A percentile compares a stretch with the other conserved stretches of the same genome.
Evolutionary conservation across 2,329 filamentous ascomycete genomes (phyloP).

Genomic region (Cladosporium sphaerospermum): DNA sequence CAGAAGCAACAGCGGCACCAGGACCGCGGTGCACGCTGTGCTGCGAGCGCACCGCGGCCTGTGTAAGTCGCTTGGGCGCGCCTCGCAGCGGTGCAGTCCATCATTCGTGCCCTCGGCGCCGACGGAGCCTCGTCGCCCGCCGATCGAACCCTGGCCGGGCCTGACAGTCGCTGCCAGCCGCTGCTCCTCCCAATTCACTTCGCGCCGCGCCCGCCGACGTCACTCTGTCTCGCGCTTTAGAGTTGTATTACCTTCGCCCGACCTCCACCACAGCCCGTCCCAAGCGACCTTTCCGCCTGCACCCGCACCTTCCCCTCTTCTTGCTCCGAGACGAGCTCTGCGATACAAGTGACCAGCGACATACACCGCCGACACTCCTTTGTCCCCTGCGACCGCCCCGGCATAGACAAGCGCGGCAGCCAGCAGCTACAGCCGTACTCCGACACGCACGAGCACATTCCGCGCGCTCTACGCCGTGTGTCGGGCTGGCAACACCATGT

Average conservation of each 20-base stretch:
- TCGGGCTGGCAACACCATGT: conserved; percentile 13
- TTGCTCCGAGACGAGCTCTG: too few relatives aligned
- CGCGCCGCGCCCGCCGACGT: neutral
- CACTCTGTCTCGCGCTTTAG: neutral
- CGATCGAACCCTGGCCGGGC: neutral
- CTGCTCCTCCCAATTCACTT: neutral
- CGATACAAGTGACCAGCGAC: too few relatives aligned
- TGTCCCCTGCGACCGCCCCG: too few relatives aligned
- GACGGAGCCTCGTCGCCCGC: neutral
- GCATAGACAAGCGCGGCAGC: too few relatives aligned
- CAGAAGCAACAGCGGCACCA: neutral
- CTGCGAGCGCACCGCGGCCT: neutral
- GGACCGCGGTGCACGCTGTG: neutral
- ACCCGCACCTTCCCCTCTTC: neutral
- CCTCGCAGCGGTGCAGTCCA: too few relatives aligned
- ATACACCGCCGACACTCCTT: too few relatives aligned
- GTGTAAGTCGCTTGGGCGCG: too few relatives aligned
- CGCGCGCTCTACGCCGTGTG: neutral
- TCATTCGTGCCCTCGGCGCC: neutral
- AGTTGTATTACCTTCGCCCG: too few relatives aligned
- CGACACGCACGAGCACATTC: neutral
- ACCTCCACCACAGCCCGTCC: neutral
- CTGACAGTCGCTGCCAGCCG: neutral
- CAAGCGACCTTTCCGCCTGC: neutral
- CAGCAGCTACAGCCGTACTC: too few relatives aligned